These are phyloP conservation scores for Mortierella sp. DNA, from an alignment of 371 early-diverging fungal genomes.

Conservation along the genomic window DNA sequence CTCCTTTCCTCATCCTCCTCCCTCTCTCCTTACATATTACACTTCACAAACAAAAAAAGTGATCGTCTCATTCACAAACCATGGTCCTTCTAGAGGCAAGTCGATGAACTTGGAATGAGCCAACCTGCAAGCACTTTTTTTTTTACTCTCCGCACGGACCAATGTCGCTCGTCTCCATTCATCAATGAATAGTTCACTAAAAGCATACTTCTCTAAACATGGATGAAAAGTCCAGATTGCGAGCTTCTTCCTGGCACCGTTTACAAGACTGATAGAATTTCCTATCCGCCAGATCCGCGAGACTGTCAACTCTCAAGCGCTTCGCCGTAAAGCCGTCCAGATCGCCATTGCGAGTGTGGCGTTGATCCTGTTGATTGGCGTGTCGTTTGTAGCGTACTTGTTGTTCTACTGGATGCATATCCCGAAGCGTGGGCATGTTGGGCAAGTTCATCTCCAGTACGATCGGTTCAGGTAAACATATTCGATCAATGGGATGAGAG, in stretches of 20 bases:
- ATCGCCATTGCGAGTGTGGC: slow-evolving; percentile 22
- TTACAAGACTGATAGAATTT: slow-evolving; percentile 28
- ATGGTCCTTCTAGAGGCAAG: slow-evolving; percentile 25
- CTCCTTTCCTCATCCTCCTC: neutral
- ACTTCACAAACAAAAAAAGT: too few species aligned
- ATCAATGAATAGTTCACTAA: neutral
- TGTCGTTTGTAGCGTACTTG: slow-evolving; percentile 58
- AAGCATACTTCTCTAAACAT: neutral
- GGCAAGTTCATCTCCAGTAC: slow-evolving; percentile 62
- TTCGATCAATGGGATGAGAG: neutral
- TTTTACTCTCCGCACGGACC: neutral
- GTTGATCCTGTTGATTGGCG: slow-evolving; percentile 24
- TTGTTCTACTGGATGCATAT: slow-evolving; percentile 63
- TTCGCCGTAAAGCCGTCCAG: slow-evolving; percentile 37
- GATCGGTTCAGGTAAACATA: neutral
- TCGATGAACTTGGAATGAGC: neutral
- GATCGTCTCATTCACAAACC: neutral
- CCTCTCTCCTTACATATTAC: neutral
- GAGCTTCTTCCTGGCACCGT: slow-evolving; percentile 38
- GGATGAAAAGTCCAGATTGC: slow-evolving; percentile 17
- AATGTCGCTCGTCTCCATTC: neutral
- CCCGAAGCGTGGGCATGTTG: slow-evolving; percentile 61
- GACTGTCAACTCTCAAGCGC: slow-evolving; percentile 22
- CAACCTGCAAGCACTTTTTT: too few species aligned
- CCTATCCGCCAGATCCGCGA: slow-evolving; percentile 4